phyloP scores from a whole-genome alignment of 495 filamentous ascomycete species.

The Saxophila tyrrhenica region DNA sequence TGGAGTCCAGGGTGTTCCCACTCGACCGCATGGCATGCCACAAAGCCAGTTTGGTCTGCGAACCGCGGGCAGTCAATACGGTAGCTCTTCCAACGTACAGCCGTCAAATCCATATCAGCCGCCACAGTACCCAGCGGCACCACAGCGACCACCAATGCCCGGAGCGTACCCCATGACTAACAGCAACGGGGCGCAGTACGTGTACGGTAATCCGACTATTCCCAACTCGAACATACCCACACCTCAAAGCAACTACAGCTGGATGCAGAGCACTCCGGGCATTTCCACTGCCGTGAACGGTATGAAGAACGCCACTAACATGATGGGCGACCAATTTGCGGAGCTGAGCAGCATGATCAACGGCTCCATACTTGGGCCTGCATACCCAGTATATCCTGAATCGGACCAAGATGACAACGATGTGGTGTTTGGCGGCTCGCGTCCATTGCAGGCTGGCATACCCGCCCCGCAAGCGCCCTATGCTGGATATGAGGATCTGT shows the following conservation, averaged over 20 bases:
- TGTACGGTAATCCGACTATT: background rate
- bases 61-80: background rate
- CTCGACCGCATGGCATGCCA: slow-evolving; percentile 2
- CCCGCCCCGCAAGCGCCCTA: slow-evolving; percentile 4
- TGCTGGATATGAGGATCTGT: slow-evolving; percentile 13
- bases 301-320: slow-evolving; percentile 3
- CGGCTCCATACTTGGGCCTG: background rate
- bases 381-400: background rate
- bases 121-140: background rate
- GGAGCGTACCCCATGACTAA: slow-evolving; percentile 7
- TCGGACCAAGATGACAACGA: slow-evolving; percentile 3
- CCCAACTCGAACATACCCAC: background rate
- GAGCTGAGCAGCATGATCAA: slow-evolving; percentile 11
- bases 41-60: background rate
- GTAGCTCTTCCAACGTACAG: background rate
- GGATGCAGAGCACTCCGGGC: background rate
- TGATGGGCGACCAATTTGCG: background rate
- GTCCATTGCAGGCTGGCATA: background rate
- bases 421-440: slow-evolving; percentile 5
- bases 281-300: background rate
- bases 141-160: slow-evolving; percentile 7
- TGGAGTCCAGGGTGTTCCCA: too few species aligned
- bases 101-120: background rate
- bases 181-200: background rate
- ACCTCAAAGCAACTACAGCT: background rate